phyloP scores from a whole-genome alignment of 2,329 filamentous ascomycete species.

The Fusarium nelsonii region DNA sequence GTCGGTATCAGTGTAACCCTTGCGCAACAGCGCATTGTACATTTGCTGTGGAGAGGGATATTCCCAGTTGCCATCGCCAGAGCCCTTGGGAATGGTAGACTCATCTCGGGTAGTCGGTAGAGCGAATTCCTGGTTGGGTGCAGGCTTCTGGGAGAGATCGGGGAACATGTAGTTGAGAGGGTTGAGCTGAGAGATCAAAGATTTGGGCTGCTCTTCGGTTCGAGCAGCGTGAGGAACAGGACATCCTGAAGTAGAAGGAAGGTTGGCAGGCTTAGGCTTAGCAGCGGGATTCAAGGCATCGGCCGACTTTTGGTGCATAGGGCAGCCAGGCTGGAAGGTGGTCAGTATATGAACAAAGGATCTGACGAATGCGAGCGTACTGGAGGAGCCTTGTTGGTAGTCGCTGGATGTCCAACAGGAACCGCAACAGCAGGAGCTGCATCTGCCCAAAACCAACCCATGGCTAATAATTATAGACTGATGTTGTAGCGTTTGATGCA shows the following conservation, averaged over 20 bases:
- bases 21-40: conserved; percentile 97
- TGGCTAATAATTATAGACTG: conserved; percentile 47
- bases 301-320: conserved; percentile 68
- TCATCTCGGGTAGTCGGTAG: conserved; percentile 85
- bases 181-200: conserved; percentile 68
- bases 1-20: conserved; percentile 95
- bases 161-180: conserved; percentile 96
- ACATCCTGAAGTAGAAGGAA: conserved; percentile 48
- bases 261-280: conserved; percentile 41
- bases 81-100: conserved; percentile 91
- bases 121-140: conserved; percentile 76
- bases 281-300: conserved; percentile 59
- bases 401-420: conserved; percentile 52
- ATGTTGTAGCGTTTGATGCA: conserved; percentile 2
- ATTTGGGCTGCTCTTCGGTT: conserved; percentile 55
- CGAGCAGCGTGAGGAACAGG: conserved; percentile 60
- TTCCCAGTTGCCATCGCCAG: conserved; percentile 87
- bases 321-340: conserved; percentile 62
- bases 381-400: conserved; percentile 50
- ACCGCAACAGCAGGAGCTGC: conserved; percentile 53
- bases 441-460: conserved; percentile 76
- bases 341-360: conserved; percentile 38
- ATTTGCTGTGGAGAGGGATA: conserved; percentile 99
- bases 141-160: conserved; percentile 82
- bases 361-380: conserved; percentile 42